Conservation (phyloP, 2,329 filamentous ascomycete genomes). For the Nemania bipapillata region DNA sequence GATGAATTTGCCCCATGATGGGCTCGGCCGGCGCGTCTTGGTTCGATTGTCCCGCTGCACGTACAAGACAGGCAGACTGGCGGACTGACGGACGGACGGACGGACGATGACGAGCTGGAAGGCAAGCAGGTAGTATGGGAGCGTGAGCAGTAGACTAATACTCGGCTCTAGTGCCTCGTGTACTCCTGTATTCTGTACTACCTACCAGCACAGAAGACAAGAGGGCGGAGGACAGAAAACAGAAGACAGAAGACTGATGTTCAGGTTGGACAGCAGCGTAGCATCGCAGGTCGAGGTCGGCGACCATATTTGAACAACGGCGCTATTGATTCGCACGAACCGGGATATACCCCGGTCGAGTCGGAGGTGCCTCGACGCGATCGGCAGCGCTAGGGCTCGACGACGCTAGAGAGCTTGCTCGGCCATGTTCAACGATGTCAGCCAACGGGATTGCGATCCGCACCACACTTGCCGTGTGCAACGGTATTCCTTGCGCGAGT, state of each 20-base stretch:
- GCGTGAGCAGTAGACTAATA: too few relatives aligned
- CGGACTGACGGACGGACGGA: not conserved
- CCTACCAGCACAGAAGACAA: slow-evolving; percentile 1
- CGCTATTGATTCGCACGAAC: slow-evolving; percentile 38
- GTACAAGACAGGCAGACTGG: not conserved
- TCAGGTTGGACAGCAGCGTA: slow-evolving; percentile 34
- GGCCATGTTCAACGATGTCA: slow-evolving; percentile 34
- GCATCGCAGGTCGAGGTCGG: slow-evolving; percentile 37
- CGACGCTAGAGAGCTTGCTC: slow-evolving; percentile 19
- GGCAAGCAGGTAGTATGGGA: too few relatives aligned
- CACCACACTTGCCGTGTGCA: slow-evolving; percentile 38
- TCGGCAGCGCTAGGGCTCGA: slow-evolving; percentile 37
- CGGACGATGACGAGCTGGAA: slow-evolving; percentile 23
- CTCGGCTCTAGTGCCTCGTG: too few relatives aligned
- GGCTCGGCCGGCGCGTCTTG: slow-evolving; percentile 11
- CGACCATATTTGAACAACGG: slow-evolving; percentile 36
- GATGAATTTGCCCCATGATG: slow-evolving; percentile 18
- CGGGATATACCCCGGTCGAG: slow-evolving; percentile 24
- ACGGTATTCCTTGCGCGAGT: slow-evolving; percentile 43
- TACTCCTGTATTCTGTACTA: slow-evolving; percentile 3
- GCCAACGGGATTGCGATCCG: slow-evolving; percentile 42
- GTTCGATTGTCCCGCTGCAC: slow-evolving; percentile 30
- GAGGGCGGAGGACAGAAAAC: too few relatives aligned
- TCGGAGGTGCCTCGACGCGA: slow-evolving; percentile 25
- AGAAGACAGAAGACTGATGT: too few relatives aligned